Evolutionary conservation across 805 yeast genomes (phyloP), one percentile per base, ranked within the genome.

Genomic region (Nakazawaea holstii): DNA sequence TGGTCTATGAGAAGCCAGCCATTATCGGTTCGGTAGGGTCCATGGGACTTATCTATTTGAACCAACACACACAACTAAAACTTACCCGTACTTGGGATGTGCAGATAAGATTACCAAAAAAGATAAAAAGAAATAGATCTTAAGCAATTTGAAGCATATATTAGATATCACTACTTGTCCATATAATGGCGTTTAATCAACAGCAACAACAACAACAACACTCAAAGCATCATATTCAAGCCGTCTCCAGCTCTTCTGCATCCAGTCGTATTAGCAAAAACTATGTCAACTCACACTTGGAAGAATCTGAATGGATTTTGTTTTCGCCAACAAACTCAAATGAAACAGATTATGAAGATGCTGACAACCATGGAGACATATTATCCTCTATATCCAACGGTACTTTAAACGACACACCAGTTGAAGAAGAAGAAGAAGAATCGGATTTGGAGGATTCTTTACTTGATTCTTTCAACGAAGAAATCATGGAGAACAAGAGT

Each of bases 271-370:
- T 33, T 3, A n/a, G n/a, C 14, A 28, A 15, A 9, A 10, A 35
- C 7, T 13, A 31, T 40, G 10, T 17, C 26, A 33, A 15, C 10
- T 53, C 53, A 13, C 14, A 40, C 13, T 43, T 59, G 9, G 58
- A 54, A 30, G 55, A 62, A 10, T 53, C 59, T 26, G 65, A 63
- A 39, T 63, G 67, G 67, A 48, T 63, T 14, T 48, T 63, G 13
- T 63, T 63, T 41, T 59, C 66, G 7, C 65, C 67, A 5, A 52
- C 43, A 6, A 52, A 46, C 29, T 52, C 55, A 8, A 44, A 42
- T 39, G 48, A 43, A 13, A 48, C 43, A 14, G 31, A 33, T 11
- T 39, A 43, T 46, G 49, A 43, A 8, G 49, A 49, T 20, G 54
- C 53, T 27, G 38, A 46, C 11, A 45, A 52, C 32, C 51, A 56